A percentile compares a stretch with the other conserved stretches of the same genome.
These are phyloP conservation scores for Gastrodia elata DNA, from an alignment of 106 monocot genomes.

Conservation along the genomic window DNA sequence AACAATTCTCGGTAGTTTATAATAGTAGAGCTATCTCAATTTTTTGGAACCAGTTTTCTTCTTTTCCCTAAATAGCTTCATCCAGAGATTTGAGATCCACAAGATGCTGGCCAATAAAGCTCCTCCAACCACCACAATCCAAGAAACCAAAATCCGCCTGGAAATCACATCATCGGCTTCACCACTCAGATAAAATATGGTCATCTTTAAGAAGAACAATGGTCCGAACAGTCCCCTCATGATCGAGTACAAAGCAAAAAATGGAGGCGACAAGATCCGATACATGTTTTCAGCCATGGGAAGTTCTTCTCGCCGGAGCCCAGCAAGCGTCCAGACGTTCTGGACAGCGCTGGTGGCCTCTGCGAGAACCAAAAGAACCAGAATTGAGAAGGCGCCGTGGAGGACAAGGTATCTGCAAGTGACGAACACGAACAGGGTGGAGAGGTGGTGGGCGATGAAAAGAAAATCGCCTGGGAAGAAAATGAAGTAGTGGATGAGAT, in stretches of 20 bases:
- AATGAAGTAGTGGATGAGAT: slow-evolving; percentile 71
- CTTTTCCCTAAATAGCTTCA: slow-evolving; percentile 50
- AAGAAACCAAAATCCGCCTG: slow-evolving; percentile 64
- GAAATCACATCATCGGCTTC: slow-evolving; percentile 58
- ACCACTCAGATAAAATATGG: slow-evolving; percentile 53
- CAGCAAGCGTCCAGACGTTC: slow-evolving; percentile 82
- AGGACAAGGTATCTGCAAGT: slow-evolving; percentile 64
- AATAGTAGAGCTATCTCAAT: slow-evolving; percentile 9
- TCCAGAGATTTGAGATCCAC: slow-evolving; percentile 77
- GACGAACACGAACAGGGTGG: slow-evolving; percentile 85
- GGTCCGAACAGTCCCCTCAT: slow-evolving; percentile 69
- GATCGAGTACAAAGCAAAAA: slow-evolving; percentile 61
- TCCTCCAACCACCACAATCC: slow-evolving; percentile 72
- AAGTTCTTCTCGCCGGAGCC: slow-evolving; percentile 35
- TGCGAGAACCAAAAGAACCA: slow-evolving; percentile 66
- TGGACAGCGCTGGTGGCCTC: slow-evolving; percentile 82
- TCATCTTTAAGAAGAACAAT: slow-evolving; percentile 74
- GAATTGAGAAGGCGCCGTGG: slow-evolving; percentile 67
- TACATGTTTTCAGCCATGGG: slow-evolving; percentile 38
- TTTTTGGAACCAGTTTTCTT: slow-evolving; percentile 25
- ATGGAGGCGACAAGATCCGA: slow-evolving; percentile 44
- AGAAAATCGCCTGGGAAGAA: slow-evolving; percentile 58
- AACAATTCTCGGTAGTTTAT: background rate
- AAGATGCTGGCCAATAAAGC: slow-evolving; percentile 83
- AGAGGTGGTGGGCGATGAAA: slow-evolving; percentile 94